Conservation (phyloP, 306 rosid genomes). For the Cicer bijugum region DNA sequence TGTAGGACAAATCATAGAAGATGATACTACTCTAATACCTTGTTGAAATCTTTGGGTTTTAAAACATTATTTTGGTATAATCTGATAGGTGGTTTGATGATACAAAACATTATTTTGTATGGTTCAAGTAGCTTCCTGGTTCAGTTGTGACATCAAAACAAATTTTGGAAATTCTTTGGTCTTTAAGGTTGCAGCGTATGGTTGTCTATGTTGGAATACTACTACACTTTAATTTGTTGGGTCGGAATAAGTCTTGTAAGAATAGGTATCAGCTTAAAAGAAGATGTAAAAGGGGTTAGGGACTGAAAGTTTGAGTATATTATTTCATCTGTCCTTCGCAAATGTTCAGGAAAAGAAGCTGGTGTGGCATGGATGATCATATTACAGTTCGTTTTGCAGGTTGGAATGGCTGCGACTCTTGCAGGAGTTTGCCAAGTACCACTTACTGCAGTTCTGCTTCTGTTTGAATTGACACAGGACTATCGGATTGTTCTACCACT, state of each 20-base stretch:
- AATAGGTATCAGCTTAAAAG: conserved; percentile 9
- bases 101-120: background rate
- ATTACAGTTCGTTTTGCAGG: conserved; percentile 64
- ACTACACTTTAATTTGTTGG: conserved; percentile 15
- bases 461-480: conserved; percentile 94
- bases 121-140: background rate
- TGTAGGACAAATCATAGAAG: no score
- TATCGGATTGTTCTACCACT: conserved; percentile 90
- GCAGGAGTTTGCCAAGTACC: conserved; percentile 99
- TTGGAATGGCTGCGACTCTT: conserved; percentile 98
- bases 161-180: conserved; percentile 5
- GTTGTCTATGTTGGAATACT: conserved; percentile 15
- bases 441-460: conserved; percentile 87
- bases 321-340: conserved; percentile 26
- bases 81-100: no score
- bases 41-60: no score
- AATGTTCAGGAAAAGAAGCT: conserved; percentile 25
- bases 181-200: conserved; percentile 10
- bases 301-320: background rate
- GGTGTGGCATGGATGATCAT: conserved; percentile 38
- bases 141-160: conserved; percentile 23
- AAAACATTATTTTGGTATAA: no score
- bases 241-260: background rate
- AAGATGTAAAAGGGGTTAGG: conserved; percentile 10
- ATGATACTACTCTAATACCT: no score